Percentiles rank a stretch among this genome's conserved stretches.
These are phyloP conservation scores for Gossypium gossypioides DNA, from an alignment of 441 rosid species.

Conservation along the genomic window DNA sequence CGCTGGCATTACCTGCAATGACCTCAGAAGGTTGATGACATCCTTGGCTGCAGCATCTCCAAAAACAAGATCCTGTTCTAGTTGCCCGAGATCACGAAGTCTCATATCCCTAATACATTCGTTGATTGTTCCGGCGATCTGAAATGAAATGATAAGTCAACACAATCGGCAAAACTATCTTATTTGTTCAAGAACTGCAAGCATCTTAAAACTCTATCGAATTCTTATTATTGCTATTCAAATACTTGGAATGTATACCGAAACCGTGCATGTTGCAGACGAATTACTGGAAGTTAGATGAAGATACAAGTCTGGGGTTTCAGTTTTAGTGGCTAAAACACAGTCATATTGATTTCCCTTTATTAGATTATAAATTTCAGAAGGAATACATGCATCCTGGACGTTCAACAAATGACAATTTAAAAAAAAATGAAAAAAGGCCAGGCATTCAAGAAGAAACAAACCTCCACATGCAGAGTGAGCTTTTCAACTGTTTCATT, in stretches of 20 bases:
- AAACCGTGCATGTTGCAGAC: neutral
- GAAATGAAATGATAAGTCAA: constrained; percentile 10
- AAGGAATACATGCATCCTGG: neutral
- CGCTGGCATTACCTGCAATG: constrained; percentile 32
- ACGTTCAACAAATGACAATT: neutral
- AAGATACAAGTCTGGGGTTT: neutral
- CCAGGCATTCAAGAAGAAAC: constrained; percentile 13
- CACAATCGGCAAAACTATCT: constrained; percentile 10
- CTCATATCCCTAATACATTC: constrained; percentile 40
- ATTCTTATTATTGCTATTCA: neutral
- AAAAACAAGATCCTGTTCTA: constrained; percentile 74
- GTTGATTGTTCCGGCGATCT: constrained; percentile 68
- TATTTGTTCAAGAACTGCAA: neutral
- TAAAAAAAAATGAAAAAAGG: neutral
- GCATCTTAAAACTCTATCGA: neutral
- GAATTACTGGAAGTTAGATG: neutral
- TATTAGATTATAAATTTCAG: neutral
- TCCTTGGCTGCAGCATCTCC: constrained; percentile 69
- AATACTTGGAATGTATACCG: neutral
- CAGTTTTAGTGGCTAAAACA: neutral
- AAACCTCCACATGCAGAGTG: constrained; percentile 65
- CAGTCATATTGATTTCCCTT: no score
- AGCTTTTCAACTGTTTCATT: constrained; percentile 56
- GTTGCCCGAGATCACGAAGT: constrained; percentile 61
- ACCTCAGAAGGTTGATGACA: constrained; percentile 50